phyloP scores from a whole-genome alignment of 768 basidiomycete species.

The Suillus clintonianus region DNA sequence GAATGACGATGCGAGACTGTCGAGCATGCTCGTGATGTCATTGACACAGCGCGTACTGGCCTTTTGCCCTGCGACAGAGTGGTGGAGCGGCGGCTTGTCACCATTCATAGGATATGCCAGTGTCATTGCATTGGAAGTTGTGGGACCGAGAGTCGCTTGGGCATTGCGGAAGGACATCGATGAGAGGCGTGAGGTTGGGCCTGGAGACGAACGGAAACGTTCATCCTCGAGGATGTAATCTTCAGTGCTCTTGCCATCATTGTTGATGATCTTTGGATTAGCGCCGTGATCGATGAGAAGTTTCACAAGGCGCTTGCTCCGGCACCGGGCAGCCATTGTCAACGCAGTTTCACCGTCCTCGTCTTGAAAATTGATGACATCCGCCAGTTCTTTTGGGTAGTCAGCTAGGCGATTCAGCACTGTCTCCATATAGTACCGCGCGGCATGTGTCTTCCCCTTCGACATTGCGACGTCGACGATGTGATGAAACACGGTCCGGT shows the following conservation, averaged over 20 bases:
- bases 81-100: constrained; percentile 75
- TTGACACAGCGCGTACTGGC: constrained; percentile 84
- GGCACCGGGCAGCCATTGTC: constrained; percentile 93
- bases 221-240: constrained; percentile 99
- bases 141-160: constrained; percentile 55
- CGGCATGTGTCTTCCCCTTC: constrained; percentile 96
- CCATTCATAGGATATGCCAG: constrained; percentile 49
- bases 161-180: constrained; percentile 76
- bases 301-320: constrained; percentile 94
- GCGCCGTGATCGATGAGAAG: constrained; percentile 95
- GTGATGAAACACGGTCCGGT: constrained; percentile 97
- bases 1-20: constrained; percentile 84
- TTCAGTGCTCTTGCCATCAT: constrained; percentile 95
- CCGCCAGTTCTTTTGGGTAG: constrained; percentile 93
- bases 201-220: constrained; percentile 90
- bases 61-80: constrained; percentile 82
- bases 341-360: constrained; percentile 98
- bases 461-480: constrained; percentile 97
- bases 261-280: constrained; percentile 91
- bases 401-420: constrained; percentile 84
- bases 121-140: neutral
- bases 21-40: constrained; percentile 84
- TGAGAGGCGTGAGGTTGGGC: constrained; percentile 65
- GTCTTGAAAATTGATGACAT: constrained; percentile 99
- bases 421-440: constrained; percentile 98